Conservation (phyloP, 108 stramenopile species). For the Cyclotella choctawhatcheeana region DNA sequence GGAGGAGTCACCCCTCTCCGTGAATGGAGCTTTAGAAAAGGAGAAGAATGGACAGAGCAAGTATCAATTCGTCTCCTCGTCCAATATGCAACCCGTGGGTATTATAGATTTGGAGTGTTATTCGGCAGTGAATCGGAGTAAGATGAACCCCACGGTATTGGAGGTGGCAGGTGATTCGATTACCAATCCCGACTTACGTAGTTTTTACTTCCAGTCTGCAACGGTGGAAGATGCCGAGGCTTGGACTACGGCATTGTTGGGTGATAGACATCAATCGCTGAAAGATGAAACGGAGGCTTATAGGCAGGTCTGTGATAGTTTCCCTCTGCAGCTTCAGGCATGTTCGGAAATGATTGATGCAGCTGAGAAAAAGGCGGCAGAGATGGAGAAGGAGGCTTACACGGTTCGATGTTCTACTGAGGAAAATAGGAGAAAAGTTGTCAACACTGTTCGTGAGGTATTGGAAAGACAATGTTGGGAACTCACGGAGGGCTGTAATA, state of each 20-base stretch:
- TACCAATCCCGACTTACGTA: constrained; percentile 83
- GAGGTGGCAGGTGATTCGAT: constrained; percentile 83
- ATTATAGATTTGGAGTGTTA: constrained; percentile 98
- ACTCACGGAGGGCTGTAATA: constrained; percentile 20
- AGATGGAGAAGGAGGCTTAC: constrained; percentile 76
- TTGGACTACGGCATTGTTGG: constrained; percentile 83
- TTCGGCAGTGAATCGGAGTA: constrained; percentile 78
- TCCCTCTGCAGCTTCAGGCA: constrained; percentile 79
- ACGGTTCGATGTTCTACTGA: constrained; percentile 68
- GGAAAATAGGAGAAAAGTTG: constrained; percentile 66
- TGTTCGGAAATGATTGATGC: constrained; percentile 77
- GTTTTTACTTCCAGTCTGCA: constrained; percentile 89
- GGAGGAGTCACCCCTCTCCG: constrained; percentile 26
- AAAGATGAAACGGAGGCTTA: constrained; percentile 90
- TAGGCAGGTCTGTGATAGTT: constrained; percentile 88
- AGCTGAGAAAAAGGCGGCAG: constrained; percentile 59
- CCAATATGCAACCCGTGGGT: constrained; percentile 77
- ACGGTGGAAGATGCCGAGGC: constrained; percentile 67
- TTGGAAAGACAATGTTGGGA: constrained; percentile 60
- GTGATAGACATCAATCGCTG: constrained; percentile 80
- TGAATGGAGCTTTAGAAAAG: too few species aligned
- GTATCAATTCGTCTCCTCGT: constrained; percentile 43
- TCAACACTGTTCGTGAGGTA: constrained; percentile 65
- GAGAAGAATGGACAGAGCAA: constrained; percentile 18
- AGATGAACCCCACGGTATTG: constrained; percentile 69